Evolutionary conservation across 2,329 filamentous ascomycete genomes (phyloP).

Genomic region (Tolypocladium nubicola): DNA sequence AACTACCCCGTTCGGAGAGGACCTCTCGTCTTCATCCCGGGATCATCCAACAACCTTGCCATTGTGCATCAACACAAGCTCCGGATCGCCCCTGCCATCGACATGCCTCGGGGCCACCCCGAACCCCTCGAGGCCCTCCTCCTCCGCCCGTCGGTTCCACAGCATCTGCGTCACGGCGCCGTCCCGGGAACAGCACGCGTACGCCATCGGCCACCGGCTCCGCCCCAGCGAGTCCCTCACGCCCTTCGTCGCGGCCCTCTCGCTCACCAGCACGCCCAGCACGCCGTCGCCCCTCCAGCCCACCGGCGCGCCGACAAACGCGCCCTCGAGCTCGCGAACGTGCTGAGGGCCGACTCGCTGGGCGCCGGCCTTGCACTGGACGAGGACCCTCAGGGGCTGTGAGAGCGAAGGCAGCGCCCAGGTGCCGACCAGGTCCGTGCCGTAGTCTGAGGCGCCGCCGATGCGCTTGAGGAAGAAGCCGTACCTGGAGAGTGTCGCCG

Average conservation of each 20-base stretch:
- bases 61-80: slow-evolving; percentile 41
- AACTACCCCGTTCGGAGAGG: no score
- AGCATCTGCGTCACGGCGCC: slow-evolving; percentile 57
- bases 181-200: slow-evolving; percentile 46
- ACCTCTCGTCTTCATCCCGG: neutral
- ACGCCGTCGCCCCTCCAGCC: slow-evolving; percentile 59
- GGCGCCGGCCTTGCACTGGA: slow-evolving; percentile 60
- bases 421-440: slow-evolving; percentile 63
- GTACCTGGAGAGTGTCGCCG: slow-evolving; percentile 42
- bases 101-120: slow-evolving; percentile 37
- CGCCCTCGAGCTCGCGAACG: slow-evolving; percentile 69
- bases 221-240: slow-evolving; percentile 60
- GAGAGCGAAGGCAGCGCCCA: slow-evolving; percentile 44
- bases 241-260: slow-evolving; percentile 64
- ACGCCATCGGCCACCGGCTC: slow-evolving; percentile 63
- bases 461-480: slow-evolving; percentile 56
- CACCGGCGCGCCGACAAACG: slow-evolving; percentile 60
- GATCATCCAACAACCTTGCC: slow-evolving; percentile 25
- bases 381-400: slow-evolving; percentile 32
- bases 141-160: slow-evolving; percentile 58
- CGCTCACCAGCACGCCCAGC: slow-evolving; percentile 61
- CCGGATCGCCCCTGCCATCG: slow-evolving; percentile 18
- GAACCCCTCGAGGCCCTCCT: slow-evolving; percentile 51
- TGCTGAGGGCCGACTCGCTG: slow-evolving; percentile 44
- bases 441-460: slow-evolving; percentile 56